Percentiles rank a stretch among this genome's conserved stretches.
Conservation (phyloP, 345 rosid species). For the Boechera retrofracta region DNA sequence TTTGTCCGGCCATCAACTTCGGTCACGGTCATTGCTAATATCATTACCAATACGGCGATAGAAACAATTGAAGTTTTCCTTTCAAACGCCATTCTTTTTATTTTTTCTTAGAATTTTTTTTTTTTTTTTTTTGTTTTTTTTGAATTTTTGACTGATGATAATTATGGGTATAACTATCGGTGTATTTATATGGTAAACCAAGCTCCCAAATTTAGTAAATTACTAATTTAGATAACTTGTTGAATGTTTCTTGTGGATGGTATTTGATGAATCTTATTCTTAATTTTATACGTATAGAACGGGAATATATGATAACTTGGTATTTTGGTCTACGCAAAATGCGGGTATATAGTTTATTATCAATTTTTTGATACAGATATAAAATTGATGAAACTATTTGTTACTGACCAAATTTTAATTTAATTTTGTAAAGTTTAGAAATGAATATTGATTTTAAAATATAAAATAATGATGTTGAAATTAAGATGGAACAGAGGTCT, state of each 20-base stretch:
- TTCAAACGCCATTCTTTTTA: conserved; percentile 19
- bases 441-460: no score
- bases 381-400: no score
- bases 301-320: background rate
- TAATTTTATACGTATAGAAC: background rate
- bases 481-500: no score
- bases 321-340: background rate
- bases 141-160: background rate
- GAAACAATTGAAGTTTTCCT: background rate
- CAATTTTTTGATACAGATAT: no score
- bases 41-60: conserved; percentile 13
- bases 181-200: conserved; percentile 27
- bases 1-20: conserved; percentile 2
- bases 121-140: background rate
- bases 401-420: no score
- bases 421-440: no score
- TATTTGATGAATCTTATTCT: conserved; percentile 2
- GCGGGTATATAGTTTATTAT: background rate
- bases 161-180: background rate
- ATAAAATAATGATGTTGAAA: no score
- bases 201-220: conserved; percentile 27
- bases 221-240: conserved; percentile 27
- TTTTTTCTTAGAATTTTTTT: background rate
- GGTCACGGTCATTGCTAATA: conserved; percentile 3
- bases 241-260: conserved; percentile 29